Evolutionary conservation across 2,329 filamentous ascomycete genomes (phyloP).

Genomic region (Curvularia eragrostidis): DNA sequence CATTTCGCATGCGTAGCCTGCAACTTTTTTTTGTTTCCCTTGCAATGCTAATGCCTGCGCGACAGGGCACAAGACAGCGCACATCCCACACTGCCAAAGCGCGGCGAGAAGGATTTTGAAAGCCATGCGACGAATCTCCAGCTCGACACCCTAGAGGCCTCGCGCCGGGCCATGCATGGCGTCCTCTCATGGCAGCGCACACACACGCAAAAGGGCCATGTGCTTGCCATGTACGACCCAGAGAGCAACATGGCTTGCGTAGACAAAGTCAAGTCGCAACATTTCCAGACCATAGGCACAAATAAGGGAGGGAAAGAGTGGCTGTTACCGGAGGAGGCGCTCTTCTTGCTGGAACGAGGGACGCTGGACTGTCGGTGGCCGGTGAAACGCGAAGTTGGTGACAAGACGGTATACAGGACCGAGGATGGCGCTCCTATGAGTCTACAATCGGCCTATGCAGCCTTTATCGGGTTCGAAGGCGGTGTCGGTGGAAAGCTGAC

Average conservation of each 20-base stretch:
- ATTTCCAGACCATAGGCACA: conserved; percentile 78
- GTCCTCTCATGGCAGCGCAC: conserved; percentile 79
- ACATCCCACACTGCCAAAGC: conserved; percentile 74
- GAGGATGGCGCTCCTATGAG: conserved; percentile 79
- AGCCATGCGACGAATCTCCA: conserved; percentile 87
- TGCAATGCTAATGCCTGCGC: conserved; percentile 12
- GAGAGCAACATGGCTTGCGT: conserved; percentile 66
- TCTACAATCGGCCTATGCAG: conserved; percentile 86
- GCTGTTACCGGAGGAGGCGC: conserved; percentile 88
- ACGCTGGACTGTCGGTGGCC: conserved; percentile 90
- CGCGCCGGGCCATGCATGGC: conserved; percentile 86
- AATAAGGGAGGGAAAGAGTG: conserved; percentile 64
- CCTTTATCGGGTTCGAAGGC: conserved; percentile 75
- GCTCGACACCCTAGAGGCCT: conserved; percentile 76
- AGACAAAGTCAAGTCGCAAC: conserved; percentile 73
- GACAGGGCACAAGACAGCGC: conserved; percentile 32
- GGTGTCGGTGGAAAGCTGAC: conserved; percentile 59
- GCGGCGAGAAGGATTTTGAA: conserved; percentile 97
- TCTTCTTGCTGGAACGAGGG: conserved; percentile 88
- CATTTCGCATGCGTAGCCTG: conserved; percentile 5
- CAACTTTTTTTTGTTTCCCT: background rate
- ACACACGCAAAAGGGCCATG: conserved; percentile 70
- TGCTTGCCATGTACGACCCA: conserved; percentile 77
- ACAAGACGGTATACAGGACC: conserved; percentile 47
- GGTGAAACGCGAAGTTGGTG: conserved; percentile 41